Base-by-base conservation (phyloP, 768 basidiomycete species). In the Leccinum pellstonianum region DNA sequence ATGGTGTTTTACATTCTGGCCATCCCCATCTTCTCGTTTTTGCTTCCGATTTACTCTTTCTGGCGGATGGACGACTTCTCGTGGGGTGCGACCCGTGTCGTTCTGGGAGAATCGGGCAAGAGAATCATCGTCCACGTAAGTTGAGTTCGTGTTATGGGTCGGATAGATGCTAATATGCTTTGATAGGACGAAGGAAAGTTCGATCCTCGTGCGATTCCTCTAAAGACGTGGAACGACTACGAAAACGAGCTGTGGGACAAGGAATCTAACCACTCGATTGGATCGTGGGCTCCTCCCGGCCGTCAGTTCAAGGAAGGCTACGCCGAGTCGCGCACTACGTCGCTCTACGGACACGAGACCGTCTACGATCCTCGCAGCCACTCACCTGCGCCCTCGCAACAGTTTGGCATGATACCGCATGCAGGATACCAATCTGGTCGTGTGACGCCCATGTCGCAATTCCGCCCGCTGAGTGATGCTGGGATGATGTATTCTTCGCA, bases 41-140 rank as follows among this genome's bases (percentile, higher is more conserved):
- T 92, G 78, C 83, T 98, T 27, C 95, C 94, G 4, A 78, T 97
- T 12, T 95, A 94, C 73, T 95, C 93, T 5, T 96, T 98, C 87
- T 98, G 95, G 95, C 82, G 79, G 64, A 97, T 98, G 95, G 95
- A 96, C 73, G 94, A 96, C 75, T 97, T 96, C 84, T 93, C 90
- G 0, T 95, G 94, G 93, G 95, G 94, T 83, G 81, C 83, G 25
- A 96, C 95, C 1, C 91, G 93, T 84, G 72, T 95, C 60, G 95
- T 99, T 12, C 76, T 97, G 62, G 95, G 95, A 63, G 96, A 98
- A 75, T 83, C 87, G 31, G 96, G 96, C 17, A 97, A 97, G 83
- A 97, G 96, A 77, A 79, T 98, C 61, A 86, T 98, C 65, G 86
- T 98, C 47, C 95, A 98, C 73, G 93, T 95, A 72, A 57, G 91